These are phyloP conservation scores for Oryza australiensis DNA, from an alignment of 176 grass and related monocot genomes.

Conservation along the genomic window DNA sequence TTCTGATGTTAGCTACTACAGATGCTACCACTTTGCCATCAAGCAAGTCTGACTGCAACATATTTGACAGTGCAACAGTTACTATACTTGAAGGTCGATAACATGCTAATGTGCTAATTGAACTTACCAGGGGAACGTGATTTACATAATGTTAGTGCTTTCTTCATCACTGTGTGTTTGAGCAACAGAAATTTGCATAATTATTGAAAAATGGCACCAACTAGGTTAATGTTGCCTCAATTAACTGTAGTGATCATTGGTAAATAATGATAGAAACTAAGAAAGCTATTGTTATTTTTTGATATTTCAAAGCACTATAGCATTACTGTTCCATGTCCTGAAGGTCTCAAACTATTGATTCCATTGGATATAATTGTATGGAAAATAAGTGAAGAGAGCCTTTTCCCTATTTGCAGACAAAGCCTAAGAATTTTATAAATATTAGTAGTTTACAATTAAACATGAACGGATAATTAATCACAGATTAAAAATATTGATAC, in stretches of 20 bases:
- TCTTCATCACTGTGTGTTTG: conserved; percentile 11
- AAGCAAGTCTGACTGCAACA: conserved; percentile 48
- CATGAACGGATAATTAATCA: not conserved
- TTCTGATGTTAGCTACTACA: conserved; percentile 55
- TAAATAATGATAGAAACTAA: conserved; percentile 10
- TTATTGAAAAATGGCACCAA: conserved; percentile 27
- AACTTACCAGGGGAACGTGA: conserved; percentile 9
- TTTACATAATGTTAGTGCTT: conserved; percentile 16
- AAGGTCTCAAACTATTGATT: conserved; percentile 1
- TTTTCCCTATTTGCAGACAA: not conserved
- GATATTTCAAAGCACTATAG: conserved; percentile 12
- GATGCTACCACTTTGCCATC: conserved; percentile 45
- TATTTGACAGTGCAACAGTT: conserved; percentile 37
- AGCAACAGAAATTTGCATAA: conserved; percentile 15
- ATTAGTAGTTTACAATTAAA: not conserved
- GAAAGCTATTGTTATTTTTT: not conserved
- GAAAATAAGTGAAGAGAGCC: not conserved
- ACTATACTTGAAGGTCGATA: conserved; percentile 63
- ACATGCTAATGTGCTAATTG: not conserved
- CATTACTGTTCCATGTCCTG: conserved; percentile 4
- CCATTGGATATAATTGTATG: not conserved
- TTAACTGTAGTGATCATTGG: not conserved
- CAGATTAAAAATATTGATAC: not conserved
- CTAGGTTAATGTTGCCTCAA: conserved; percentile 20
- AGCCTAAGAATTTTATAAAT: not conserved